These are phyloP conservation scores for Paracoccidioides lutzii DNA, from an alignment of 2,329 filamentous ascomycete genomes.

Conservation along the genomic window DNA sequence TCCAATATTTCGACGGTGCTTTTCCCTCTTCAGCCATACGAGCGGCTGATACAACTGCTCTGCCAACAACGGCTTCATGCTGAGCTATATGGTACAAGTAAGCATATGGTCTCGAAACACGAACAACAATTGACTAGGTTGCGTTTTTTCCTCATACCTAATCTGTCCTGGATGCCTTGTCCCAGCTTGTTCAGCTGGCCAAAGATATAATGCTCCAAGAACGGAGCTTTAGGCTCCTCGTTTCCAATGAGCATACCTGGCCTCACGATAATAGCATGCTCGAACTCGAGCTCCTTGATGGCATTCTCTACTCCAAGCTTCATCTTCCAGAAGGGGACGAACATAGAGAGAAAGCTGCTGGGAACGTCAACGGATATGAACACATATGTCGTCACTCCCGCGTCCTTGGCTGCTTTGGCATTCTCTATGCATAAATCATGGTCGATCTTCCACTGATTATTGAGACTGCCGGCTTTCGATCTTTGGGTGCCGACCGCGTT, in stretches of 20 bases:
- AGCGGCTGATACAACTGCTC: conserved; percentile 20
- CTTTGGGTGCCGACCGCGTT: conserved; percentile 25
- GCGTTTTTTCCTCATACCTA: conserved; percentile 15
- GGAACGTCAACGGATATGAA: conserved; percentile 25
- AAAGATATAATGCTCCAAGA: conserved; percentile 14
- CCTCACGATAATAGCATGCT: conserved; percentile 24
- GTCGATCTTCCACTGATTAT: conserved; percentile 28
- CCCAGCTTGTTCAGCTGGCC: conserved; percentile 14
- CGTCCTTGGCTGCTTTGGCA: conserved; percentile 23
- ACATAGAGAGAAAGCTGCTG: conserved; percentile 16
- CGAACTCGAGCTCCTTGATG: conserved; percentile 24
- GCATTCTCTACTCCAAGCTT: conserved; percentile 26
- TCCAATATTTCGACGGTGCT: conserved; percentile 20
- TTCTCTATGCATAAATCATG: conserved; percentile 26
- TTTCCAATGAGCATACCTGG: conserved; percentile 26
- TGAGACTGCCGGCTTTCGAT: conserved; percentile 21
- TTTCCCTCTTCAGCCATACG: conserved; percentile 16
- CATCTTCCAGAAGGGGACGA: conserved; percentile 27
- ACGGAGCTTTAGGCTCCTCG: conserved; percentile 13
- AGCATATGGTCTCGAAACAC: not conserved
- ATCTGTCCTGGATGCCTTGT: conserved; percentile 17
- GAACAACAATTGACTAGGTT: not conserved
- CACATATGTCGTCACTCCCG: conserved; percentile 24
- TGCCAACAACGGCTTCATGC: conserved; percentile 17
- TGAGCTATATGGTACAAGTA: conserved; percentile 12